A percentile compares a stretch with the other conserved stretches of the same genome.
These are phyloP conservation scores for Dendryphion nanum DNA, from an alignment of 2,329 filamentous ascomycete species.

Conservation along the genomic window DNA sequence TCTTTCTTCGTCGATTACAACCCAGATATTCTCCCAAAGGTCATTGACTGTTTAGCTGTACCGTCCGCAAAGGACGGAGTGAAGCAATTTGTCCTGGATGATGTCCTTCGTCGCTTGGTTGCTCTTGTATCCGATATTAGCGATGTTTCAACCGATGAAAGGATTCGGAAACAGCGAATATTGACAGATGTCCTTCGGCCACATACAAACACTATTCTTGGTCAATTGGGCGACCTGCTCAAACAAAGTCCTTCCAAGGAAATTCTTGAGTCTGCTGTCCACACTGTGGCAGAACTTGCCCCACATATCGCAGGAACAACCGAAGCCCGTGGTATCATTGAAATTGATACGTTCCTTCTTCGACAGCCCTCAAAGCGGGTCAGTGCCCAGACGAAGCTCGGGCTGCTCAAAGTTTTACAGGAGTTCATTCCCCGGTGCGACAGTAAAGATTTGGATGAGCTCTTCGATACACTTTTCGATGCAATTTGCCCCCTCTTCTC, in stretches of 20 bases:
- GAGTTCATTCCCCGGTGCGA: slow-evolving; percentile 71
- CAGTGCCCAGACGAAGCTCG: slow-evolving; percentile 77
- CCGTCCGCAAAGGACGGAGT: slow-evolving; percentile 82
- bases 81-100: slow-evolving; percentile 72
- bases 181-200: slow-evolving; percentile 55
- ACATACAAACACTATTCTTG: slow-evolving; percentile 66
- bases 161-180: slow-evolving; percentile 50
- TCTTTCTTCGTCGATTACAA: slow-evolving; percentile 68
- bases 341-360: slow-evolving; percentile 77
- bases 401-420: slow-evolving; percentile 75
- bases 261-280: slow-evolving; percentile 75
- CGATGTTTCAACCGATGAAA: slow-evolving; percentile 45
- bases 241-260: slow-evolving; percentile 66
- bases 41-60: slow-evolving; percentile 70
- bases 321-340: slow-evolving; percentile 74
- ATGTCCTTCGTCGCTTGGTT: slow-evolving; percentile 61
- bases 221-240: slow-evolving; percentile 50
- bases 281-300: slow-evolving; percentile 69
- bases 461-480: slow-evolving; percentile 67
- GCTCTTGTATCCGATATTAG: slow-evolving; percentile 12
- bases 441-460: slow-evolving; percentile 53
- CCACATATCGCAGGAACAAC: slow-evolving; percentile 44
- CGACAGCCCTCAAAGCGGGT: slow-evolving; percentile 82
- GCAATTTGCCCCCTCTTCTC: slow-evolving; percentile 81
- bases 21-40: slow-evolving; percentile 59